Conservation (phyloP, 352 stramenopile species). For the Phytopythium oedochilum region DNA sequence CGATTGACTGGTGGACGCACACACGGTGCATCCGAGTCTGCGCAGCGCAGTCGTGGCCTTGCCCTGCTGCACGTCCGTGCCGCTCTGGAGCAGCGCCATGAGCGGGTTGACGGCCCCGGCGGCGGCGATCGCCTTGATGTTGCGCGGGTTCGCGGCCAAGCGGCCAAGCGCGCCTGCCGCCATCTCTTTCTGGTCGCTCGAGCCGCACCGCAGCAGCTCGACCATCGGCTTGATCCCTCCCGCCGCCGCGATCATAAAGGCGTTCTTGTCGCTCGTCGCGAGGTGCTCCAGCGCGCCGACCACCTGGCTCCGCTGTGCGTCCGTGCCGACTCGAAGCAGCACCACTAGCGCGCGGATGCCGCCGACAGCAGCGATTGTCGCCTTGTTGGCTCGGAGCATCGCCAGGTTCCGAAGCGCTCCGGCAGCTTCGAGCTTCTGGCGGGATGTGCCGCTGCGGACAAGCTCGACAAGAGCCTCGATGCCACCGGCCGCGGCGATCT, state of each 20-base stretch:
- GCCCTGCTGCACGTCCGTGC: background rate
- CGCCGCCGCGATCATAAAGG: background rate
- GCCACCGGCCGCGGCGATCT: background rate
- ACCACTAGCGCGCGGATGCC: background rate
- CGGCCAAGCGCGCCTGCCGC: background rate
- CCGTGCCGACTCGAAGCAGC: background rate
- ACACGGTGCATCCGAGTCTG: background rate
- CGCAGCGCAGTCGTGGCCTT: background rate
- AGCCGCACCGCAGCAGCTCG: background rate
- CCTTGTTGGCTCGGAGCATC: background rate
- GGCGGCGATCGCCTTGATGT: background rate
- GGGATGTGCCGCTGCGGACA: background rate
- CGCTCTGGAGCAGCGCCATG: background rate
- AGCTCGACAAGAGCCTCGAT: background rate
- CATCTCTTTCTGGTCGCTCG: background rate
- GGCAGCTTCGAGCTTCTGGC: background rate
- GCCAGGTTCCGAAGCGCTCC: background rate
- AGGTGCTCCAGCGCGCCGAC: background rate
- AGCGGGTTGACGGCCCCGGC: background rate
- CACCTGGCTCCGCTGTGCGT: background rate
- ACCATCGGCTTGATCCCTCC: background rate
- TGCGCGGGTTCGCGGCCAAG: background rate
- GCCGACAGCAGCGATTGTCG: background rate
- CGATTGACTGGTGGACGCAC: background rate
- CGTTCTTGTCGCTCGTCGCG: conserved; percentile 1